These are phyloP conservation scores for Leptomonas seymouri DNA, from an alignment of 208 protist species.

Conservation along the genomic window DNA sequence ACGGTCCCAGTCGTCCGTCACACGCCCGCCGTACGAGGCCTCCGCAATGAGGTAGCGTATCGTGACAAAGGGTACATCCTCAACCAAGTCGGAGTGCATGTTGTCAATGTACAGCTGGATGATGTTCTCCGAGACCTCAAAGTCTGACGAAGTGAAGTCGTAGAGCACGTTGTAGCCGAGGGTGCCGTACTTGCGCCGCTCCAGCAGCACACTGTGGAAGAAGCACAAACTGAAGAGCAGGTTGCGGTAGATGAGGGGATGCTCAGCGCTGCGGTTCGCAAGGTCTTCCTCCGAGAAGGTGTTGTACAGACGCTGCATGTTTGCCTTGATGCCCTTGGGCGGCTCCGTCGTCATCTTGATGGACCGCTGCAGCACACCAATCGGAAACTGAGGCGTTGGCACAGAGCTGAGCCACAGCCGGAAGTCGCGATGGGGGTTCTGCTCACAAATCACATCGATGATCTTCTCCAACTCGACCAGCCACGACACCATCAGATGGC, in stretches of 20 bases:
- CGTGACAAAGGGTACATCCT: constrained; percentile 96
- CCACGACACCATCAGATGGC: constrained; percentile 98
- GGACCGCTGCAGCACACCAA: constrained; percentile 95
- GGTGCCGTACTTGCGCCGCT: constrained; percentile 98
- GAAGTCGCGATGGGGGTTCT: constrained; percentile 96
- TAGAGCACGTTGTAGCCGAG: constrained; percentile 99
- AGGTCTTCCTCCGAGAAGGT: constrained; percentile 93
- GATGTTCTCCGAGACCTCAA: constrained; percentile 95
- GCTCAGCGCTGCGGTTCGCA: constrained; percentile 53
- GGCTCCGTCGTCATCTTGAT: constrained; percentile 99
- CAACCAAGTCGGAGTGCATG: constrained; percentile 68
- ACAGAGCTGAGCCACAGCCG: constrained; percentile 98
- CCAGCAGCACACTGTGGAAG: constrained; percentile 98
- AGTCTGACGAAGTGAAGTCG: constrained; percentile 99
- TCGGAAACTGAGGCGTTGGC: constrained; percentile 96
- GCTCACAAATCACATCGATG: constrained; percentile 91
- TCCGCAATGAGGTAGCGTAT: constrained; percentile 98
- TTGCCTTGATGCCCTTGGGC: constrained; percentile 97
- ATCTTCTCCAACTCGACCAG: constrained; percentile 97
- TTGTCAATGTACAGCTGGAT: constrained; percentile 88
- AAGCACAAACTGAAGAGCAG: constrained; percentile 97
- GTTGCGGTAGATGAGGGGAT: constrained; percentile 94
- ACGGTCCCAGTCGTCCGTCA: constrained; percentile 98
- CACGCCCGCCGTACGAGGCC: constrained; percentile 98
- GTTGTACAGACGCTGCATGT: constrained; percentile 97